phyloP scores from a whole-genome alignment of 1,139 yeast genomes.

The Lodderomyces elongisporus region DNA sequence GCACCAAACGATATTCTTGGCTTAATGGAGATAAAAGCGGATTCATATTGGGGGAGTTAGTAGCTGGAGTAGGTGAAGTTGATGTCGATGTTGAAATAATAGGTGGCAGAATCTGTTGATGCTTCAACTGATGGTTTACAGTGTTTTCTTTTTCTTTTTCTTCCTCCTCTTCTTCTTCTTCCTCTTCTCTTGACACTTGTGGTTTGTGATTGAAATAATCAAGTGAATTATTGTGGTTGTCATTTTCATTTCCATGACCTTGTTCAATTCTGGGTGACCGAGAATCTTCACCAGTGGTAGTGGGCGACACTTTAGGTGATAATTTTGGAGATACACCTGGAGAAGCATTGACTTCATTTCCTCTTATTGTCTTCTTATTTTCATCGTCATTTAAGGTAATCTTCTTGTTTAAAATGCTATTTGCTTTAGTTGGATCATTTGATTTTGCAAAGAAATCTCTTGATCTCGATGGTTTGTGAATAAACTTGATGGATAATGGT shows the following conservation, averaged over 20 bases:
- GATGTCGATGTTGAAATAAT: conserved; percentile 1
- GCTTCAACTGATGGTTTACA: not conserved
- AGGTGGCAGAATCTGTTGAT: not conserved
- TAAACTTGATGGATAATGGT: conserved; percentile 34
- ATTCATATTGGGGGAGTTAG: conserved; percentile 9
- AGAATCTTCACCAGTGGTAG: not conserved
- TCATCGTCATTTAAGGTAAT: not conserved
- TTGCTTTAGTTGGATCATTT: conserved; percentile 30
- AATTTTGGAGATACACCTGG: not conserved
- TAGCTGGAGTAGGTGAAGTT: conserved; percentile 9
- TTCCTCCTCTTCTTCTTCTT: not conserved
- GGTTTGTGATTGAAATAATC: conserved; percentile 9
- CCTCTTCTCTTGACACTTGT: not conserved
- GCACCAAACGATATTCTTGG: conserved; percentile 33
- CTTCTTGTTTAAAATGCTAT: conserved; percentile 24
- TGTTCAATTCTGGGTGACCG: not conserved
- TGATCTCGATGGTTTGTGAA: conserved; percentile 40
- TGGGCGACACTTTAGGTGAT: conserved; percentile 5
- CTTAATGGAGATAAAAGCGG: not conserved
- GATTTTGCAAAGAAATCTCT: conserved; percentile 28
- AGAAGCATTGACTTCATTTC: conserved; percentile 1
- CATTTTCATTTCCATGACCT: not conserved
- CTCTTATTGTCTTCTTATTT: not conserved
- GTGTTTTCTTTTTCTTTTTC: not conserved
- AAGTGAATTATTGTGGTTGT: not conserved